These are phyloP conservation scores for Fallopia convolvulus DNA, from an alignment of 148 eudicot species.

Conservation along the genomic window DNA sequence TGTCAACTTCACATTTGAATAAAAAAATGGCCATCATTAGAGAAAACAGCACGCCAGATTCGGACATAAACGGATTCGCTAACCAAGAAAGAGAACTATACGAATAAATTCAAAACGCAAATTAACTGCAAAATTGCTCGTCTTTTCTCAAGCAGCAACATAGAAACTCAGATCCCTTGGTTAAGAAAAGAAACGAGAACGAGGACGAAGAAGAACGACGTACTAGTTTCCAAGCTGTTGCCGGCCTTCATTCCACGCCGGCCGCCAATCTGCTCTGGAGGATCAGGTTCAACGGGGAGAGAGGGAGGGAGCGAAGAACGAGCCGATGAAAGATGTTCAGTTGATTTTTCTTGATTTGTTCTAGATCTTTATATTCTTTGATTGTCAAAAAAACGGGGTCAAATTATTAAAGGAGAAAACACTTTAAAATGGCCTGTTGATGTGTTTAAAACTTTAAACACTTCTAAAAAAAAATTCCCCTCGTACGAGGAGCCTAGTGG, in stretches of 20 bases:
- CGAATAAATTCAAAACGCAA: background rate
- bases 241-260: background rate
- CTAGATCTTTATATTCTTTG: constrained; percentile 1
- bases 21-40: background rate
- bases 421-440: background rate
- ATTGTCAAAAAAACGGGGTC: background rate
- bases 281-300: constrained; percentile 3
- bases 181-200: background rate
- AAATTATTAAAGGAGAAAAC: background rate
- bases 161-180: background rate
- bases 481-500: no score
- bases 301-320: background rate
- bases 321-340: background rate
- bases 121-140: background rate
- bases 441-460: no score
- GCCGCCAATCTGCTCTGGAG: background rate
- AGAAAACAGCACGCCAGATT: background rate
- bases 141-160: background rate
- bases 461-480: no score
- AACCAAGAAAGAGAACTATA: background rate
- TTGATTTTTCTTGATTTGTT: background rate
- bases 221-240: background rate
- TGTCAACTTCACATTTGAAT: background rate
- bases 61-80: background rate
- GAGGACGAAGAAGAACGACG: background rate